Base-by-base conservation (phyloP, 202 grass and related monocot genomes). In the Brachypodium distachyon region DNA sequence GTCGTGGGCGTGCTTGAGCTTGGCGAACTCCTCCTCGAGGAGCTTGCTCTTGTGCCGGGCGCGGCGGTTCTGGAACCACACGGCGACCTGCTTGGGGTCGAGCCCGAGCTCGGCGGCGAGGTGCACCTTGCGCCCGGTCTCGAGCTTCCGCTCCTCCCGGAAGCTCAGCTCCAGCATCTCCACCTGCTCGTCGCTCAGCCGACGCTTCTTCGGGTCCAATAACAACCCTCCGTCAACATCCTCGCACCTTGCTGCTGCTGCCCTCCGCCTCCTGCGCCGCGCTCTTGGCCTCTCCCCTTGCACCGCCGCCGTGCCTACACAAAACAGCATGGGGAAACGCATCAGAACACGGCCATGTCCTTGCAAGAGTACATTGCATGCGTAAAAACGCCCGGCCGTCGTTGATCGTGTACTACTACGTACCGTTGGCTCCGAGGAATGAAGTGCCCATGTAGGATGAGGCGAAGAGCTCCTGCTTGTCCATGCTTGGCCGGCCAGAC, bases 61-160 rank as follows among this genome's bases (percentile, higher is more conserved):
- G 44, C 89, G 85, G 61, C 89, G 89, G 41, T 91, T 91, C 82
- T 91, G 89, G 82, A 91, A 91, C 89, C 89, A 91, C 7, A 91
- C 82, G 39, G 89, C 89, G 4, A 91, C 85, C 73, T 91, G 89
- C 60, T 86, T 86, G 23, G 89, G 89, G 44, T 88, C 83, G 23
- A 91, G 89, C 3, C 89, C 78, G 56, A 91, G 85, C 85, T 82
- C 89, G 57, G 67, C 26, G 29, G 89, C 89, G 3, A 91, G 77
- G 59, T 86, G 85, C 67, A 87, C 79, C 89, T 91, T 91, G 61
- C 89, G 55, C 53, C 83, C 85, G 31, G 85, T 84, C 68, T 91
- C 89, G 77, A 91, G 85, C 78, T 91, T 91, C 25, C 80, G 68
- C 85, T 91, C 89, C 82, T 87, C 68, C 12, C 70, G 67, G 77